Evolutionary conservation across 495 filamentous ascomycete species (phyloP), one percentile per base, ranked within the genome.

Genomic region (Polyplosphaeria fusca): DNA sequence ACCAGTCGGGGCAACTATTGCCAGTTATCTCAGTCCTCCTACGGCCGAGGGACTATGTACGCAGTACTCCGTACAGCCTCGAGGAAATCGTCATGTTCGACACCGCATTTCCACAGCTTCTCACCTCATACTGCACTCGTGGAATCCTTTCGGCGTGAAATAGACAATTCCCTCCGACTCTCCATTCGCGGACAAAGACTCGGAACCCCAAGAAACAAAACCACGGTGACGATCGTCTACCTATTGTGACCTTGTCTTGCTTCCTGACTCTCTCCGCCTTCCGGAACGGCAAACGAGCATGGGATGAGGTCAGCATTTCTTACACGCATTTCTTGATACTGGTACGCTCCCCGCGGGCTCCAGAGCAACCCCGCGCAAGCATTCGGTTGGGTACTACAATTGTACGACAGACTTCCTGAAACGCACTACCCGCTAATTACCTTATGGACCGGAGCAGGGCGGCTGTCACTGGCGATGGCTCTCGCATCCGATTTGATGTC

Each of bases 391-490:
- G 25, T 53, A 26, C 50, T 40, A 53, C 12, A n/a, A n/a, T n/a
- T n/a, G n/a, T n/a, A n/a, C n/a, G 23, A 9, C 50, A n/a, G 50
- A 52, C 23, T 23, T 53, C 50, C 22, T 42, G 50, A 53, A 53
- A 53, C 50, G 50, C 40, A 22, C 32, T 30, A 28, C 19, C 22
- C 13, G 20, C n/a, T n/a, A n/a, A 35, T 14, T 24, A 26, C 50
- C 11, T 28, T 53, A 40, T 44, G 48, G 48, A 30, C 39, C 5
- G 5, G 39, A 20, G 19, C 39, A 13, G 5, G 39, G 19, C 39
- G 19, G 11, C 39, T 42, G 39, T 42, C 39, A 42, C 13, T 19
- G 16, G 7, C 7, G 14, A 7, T 14, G 14, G 30, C 30, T 7
- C 30, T 35, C 30, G 14, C 30, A 7, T 14, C 30, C 30, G 30